Percentiles rank a stretch among this genome's conserved stretches.
Evolutionary conservation across 106 monocot genomes (phyloP).

Genomic region (Dioscorea zingiberensis): DNA sequence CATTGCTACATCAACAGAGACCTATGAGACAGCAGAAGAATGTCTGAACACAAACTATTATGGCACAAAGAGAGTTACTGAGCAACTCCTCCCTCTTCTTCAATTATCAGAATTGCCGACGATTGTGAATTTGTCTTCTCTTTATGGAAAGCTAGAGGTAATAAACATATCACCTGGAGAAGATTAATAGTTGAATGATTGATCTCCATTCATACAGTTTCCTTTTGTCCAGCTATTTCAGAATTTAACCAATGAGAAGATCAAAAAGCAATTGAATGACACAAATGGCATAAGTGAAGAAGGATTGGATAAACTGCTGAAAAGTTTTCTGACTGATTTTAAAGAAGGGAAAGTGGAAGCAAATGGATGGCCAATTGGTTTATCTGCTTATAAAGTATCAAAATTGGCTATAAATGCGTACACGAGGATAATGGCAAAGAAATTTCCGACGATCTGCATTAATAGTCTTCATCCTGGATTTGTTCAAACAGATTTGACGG

Average conservation of each 20-base stretch:
- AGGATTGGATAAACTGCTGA: slow-evolving; percentile 28
- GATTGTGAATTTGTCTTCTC: slow-evolving; percentile 63
- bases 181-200: too few species aligned
- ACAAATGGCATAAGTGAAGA: slow-evolving; percentile 21
- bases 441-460: slow-evolving; percentile 31
- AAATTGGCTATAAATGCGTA: slow-evolving; percentile 32
- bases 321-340: slow-evolving; percentile 37
- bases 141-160: slow-evolving; percentile 46
- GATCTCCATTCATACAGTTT: too few species aligned
- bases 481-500: slow-evolving; percentile 49
- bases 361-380: slow-evolving; percentile 43
- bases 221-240: too few species aligned
- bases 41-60: slow-evolving; percentile 74
- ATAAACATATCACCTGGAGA: neutral
- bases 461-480: slow-evolving; percentile 66
- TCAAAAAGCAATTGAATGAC: slow-evolving; percentile 18
- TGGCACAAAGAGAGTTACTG: slow-evolving; percentile 63
- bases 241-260: slow-evolving; percentile 34
- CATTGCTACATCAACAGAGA: slow-evolving; percentile 7
- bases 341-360: slow-evolving; percentile 28
- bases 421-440: slow-evolving; percentile 45
- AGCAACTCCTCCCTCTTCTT: slow-evolving; percentile 71
- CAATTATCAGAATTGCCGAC: slow-evolving; percentile 37
- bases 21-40: slow-evolving; percentile 25
- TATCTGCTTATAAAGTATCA: slow-evolving; percentile 47